Evolutionary conservation across 2,329 filamentous ascomycete genomes (phyloP).

Genomic region (Calonectria leucothoes): DNA sequence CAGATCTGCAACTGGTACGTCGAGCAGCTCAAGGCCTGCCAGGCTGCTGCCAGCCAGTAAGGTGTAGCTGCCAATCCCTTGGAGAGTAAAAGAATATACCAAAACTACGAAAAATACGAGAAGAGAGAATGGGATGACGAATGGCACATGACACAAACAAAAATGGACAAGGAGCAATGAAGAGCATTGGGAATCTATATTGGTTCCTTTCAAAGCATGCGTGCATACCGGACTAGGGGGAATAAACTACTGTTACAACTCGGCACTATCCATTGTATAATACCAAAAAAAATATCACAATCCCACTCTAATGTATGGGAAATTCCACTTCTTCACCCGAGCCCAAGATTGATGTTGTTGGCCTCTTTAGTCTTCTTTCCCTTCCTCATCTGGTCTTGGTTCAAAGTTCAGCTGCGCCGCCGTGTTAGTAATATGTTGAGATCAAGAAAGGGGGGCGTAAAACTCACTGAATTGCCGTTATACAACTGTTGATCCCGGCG

Average conservation of each 20-base stretch:
- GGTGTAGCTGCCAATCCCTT: background rate
- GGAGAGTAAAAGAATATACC: slow-evolving; percentile 13
- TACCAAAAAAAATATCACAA: slow-evolving; percentile 41
- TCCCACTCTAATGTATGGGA: slow-evolving; percentile 37
- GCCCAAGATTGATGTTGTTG: background rate
- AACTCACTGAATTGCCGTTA: slow-evolving; percentile 89
- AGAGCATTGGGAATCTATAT: slow-evolving; percentile 28
- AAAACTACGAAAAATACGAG: slow-evolving; percentile 12
- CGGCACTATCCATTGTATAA: slow-evolving; percentile 43
- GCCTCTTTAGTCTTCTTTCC: slow-evolving; percentile 46
- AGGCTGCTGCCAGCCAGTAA: slow-evolving; percentile 80
- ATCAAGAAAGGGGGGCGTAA: background rate
- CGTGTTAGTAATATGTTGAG: slow-evolving; percentile 40
- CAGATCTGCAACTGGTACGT: slow-evolving; percentile 98
- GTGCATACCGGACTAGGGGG: slow-evolving; percentile 34
- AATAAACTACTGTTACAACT: slow-evolving; percentile 38
- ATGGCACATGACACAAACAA: slow-evolving; percentile 1
- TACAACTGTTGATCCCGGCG: slow-evolving; percentile 79
- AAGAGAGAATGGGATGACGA: background rate
- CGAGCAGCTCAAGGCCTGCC: slow-evolving; percentile 94
- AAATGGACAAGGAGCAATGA: slow-evolving; percentile 15
- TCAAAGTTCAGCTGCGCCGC: slow-evolving; percentile 72
- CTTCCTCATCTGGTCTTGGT: slow-evolving; percentile 70
- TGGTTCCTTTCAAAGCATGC: slow-evolving; percentile 35
- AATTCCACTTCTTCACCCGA: slow-evolving; percentile 8